A percentile compares a stretch with the other conserved stretches of the same genome.
Conservation (phyloP, 202 grass and related monocot species). For the Elaeis oleifera region DNA sequence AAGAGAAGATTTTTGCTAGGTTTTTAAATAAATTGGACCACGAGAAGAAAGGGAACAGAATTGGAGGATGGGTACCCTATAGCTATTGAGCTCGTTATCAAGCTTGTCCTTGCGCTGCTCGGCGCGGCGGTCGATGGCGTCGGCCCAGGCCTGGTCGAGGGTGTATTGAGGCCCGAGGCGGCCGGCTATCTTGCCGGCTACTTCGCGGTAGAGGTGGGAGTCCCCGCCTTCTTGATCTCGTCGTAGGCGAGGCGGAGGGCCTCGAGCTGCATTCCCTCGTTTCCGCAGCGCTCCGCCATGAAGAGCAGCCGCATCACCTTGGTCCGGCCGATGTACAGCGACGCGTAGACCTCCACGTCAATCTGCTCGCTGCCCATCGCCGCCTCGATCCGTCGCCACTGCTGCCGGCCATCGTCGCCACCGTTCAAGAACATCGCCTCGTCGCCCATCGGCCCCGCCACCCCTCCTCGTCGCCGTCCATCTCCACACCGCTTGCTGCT, state of each 20-base stretch:
- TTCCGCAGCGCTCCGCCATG: constrained; percentile 56
- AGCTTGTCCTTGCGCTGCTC: constrained; percentile 80
- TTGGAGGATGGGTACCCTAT: constrained; percentile 36
- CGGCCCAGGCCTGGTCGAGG: constrained; percentile 58
- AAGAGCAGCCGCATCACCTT: constrained; percentile 62
- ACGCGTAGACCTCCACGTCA: constrained; percentile 88
- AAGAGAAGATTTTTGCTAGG: too few species aligned
- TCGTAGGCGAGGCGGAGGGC: constrained; percentile 87
- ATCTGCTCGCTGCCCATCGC: constrained; percentile 43
- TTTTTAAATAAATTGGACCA: too few species aligned
- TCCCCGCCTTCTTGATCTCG: constrained; percentile 70
- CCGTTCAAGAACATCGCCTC: constrained; percentile 42
- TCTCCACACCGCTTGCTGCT: not conserved
- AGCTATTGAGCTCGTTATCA: constrained; percentile 85
- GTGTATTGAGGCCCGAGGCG: constrained; percentile 42
- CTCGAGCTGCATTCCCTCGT: constrained; percentile 61
- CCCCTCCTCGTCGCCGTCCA: constrained; percentile 75
- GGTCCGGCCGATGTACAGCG: constrained; percentile 70
- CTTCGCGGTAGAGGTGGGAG: constrained; percentile 46
- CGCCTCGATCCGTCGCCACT: constrained; percentile 22
- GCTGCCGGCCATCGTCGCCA: constrained; percentile 31
- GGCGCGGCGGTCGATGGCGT: constrained; percentile 49
- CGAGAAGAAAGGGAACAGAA: not conserved
- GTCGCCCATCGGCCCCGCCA: constrained; percentile 25
- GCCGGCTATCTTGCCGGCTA: constrained; percentile 36